Evolutionary conservation across 2,329 filamentous ascomycete species (phyloP).

Genomic region (Rhytidhysteron rufulum): DNA sequence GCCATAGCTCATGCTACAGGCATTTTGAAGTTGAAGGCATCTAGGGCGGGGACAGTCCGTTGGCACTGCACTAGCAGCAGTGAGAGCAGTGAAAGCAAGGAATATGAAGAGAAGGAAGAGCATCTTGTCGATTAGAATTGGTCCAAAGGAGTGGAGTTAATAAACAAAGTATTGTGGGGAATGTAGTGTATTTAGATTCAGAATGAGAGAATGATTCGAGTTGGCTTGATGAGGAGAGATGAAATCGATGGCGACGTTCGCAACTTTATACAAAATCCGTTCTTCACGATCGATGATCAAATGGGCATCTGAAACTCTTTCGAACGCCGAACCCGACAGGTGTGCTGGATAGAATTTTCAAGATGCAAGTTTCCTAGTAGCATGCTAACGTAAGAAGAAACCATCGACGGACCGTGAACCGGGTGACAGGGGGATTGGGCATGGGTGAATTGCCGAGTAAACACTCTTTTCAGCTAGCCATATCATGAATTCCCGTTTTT

Average conservation of each 20-base stretch:
- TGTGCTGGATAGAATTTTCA: too few species aligned
- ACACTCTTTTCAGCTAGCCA: too few species aligned
- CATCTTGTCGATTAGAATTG: conserved; percentile 1
- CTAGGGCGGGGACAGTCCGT: conserved; percentile 14
- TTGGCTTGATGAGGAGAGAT: neutral
- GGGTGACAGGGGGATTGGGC: too few species aligned
- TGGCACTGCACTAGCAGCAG: conserved; percentile 11
- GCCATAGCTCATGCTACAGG: conserved; percentile 16
- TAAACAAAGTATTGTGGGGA: neutral
- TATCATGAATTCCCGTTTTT: too few species aligned
- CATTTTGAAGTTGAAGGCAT: conserved; percentile 17
- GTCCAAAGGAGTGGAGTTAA: conserved; percentile 4
- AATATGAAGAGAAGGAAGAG: conserved; percentile 3
- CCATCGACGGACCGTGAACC: too few species aligned
- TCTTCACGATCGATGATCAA: neutral
- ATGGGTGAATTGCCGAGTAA: too few species aligned
- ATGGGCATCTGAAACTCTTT: neutral
- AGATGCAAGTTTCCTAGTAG: too few species aligned
- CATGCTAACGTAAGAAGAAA: too few species aligned
- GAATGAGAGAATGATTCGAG: neutral
- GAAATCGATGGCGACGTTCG: too few species aligned
- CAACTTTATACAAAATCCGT: neutral
- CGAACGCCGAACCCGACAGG: too few species aligned
- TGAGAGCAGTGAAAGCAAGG: conserved; percentile 3
- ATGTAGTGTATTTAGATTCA: neutral